Evolutionary conservation across 257 asterid genomes (phyloP).

Genomic region (Nicotiana paniculata): DNA sequence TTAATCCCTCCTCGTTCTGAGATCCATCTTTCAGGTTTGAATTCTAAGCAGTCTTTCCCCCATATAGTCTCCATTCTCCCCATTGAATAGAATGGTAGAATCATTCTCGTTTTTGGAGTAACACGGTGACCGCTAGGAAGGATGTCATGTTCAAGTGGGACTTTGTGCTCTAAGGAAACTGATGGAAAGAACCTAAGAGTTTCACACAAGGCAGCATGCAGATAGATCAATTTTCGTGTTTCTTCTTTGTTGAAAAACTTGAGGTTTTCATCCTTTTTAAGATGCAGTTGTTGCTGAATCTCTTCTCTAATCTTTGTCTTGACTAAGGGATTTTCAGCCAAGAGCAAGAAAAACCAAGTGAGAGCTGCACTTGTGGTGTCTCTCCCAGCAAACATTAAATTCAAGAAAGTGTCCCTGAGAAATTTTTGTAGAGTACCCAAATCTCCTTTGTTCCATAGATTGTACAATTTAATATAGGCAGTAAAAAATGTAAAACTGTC

Average conservation of each 20-base stretch:
- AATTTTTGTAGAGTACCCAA: neutral
- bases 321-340: neutral
- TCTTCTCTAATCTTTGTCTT: neutral
- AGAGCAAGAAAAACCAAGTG: constrained; percentile 4
- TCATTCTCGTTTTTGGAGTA: neutral
- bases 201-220: constrained; percentile 7
- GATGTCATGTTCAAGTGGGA: neutral
- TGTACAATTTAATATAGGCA: neutral
- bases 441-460: neutral
- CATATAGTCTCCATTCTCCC: constrained; percentile 2
- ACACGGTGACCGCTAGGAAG: neutral
- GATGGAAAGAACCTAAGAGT: constrained; percentile 3
- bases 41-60: constrained; percentile 7
- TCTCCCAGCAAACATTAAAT: neutral
- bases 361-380: constrained; percentile 3
- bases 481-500: neutral
- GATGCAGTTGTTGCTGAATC: neutral
- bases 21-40: constrained; percentile 11
- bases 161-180: neutral
- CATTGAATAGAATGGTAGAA: neutral
- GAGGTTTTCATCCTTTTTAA: neutral
- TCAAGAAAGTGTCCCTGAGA: neutral
- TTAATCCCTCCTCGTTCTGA: neutral
- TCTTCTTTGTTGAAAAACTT: neutral
- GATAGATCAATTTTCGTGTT: neutral